Base-by-base conservation (phyloP, 768 basidiomycete genomes). In the Vishniacozyma victoriae region DNA sequence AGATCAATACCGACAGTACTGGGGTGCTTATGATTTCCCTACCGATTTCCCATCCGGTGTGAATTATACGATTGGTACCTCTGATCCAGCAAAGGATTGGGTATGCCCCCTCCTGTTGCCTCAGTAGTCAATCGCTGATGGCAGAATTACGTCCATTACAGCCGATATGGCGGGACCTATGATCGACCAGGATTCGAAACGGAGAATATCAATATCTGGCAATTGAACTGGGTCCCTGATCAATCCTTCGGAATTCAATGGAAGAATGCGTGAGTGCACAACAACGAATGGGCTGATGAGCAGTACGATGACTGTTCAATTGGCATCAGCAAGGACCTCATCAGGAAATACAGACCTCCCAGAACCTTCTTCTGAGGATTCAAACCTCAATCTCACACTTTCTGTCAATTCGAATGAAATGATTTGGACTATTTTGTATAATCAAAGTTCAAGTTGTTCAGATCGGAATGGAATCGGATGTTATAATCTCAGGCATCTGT, bases 1-100 rank as follows among this genome's bases (percentile, higher is more conserved):
- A n/a, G 38, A 42, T 15, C 48, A 61, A 40, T 59, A 61, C 42
- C 47, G 62, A 14, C 35, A 35, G 11, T 64, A 64, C 54, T 64
- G 57, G 57, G 62, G 59, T 4, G 51, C 42, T 4, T 61, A 55
- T 29, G 62, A 64, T 40, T 64, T 55, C 47, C 24, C 41, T 29
- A 55, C 15, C 26, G 62, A 64, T 39, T 64, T 64, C 52, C 59
- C 62, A 0, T 38, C 40, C 14, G 59, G 59, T 22, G 52, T 64
- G 26, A 59, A 64, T 41, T 64, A 43, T 47, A 48, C 36, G 1
- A 48, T 64, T 27, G 59, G 59, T n/a, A 26, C 50, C 20, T 43
- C 39, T 19, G 26, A 46, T 25, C 27, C 27, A 15, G 46, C 58
- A 2, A 37, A 43, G 14, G 62, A 64, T 36, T 60, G 41, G 41